Conservation (phyloP, 2,329 filamentous ascomycete species). For the Aureobasidium subglaciale region DNA sequence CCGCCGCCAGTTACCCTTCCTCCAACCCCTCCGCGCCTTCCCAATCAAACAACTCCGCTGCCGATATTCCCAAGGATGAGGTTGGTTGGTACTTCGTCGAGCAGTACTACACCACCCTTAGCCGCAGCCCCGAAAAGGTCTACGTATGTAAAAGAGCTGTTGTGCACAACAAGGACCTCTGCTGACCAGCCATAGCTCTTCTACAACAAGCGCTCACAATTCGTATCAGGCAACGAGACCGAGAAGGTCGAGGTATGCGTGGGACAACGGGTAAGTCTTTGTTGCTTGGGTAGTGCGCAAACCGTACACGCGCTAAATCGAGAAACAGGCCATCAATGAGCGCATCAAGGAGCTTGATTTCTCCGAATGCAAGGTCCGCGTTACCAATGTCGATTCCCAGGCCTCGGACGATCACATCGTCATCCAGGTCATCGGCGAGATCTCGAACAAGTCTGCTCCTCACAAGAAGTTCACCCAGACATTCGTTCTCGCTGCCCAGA, state of each 20-base stretch:
- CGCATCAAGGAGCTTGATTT: slow-evolving; percentile 90
- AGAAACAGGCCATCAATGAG: slow-evolving; percentile 73
- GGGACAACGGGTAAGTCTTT: slow-evolving; percentile 67
- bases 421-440: slow-evolving; percentile 96
- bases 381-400: slow-evolving; percentile 96
- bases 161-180: background rate
- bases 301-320: slow-evolving; percentile 16
- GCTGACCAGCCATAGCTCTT: slow-evolving; percentile 55
- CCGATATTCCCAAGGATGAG: slow-evolving; percentile 70
- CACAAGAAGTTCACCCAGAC: slow-evolving; percentile 97
- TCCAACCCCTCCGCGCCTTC: slow-evolving; percentile 21
- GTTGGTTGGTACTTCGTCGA: slow-evolving; percentile 99
- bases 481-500: slow-evolving; percentile 92
- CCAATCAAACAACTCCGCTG: slow-evolving; percentile 19
- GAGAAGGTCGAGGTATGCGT: slow-evolving; percentile 80
- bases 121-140: slow-evolving; percentile 88
- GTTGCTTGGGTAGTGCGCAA: background rate
- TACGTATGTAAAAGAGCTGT: slow-evolving; percentile 43
- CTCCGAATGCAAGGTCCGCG: slow-evolving; percentile 96
- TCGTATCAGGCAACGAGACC: slow-evolving; percentile 85
- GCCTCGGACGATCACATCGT: slow-evolving; percentile 88
- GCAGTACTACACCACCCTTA: slow-evolving; percentile 97
- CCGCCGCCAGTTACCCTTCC: slow-evolving; percentile 19
- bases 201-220: slow-evolving; percentile 93
- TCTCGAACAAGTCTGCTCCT: slow-evolving; percentile 84